Evolutionary conservation across 2,329 filamentous ascomycete genomes (phyloP).

Genomic region (Aspergillus pseudoglaucus): DNA sequence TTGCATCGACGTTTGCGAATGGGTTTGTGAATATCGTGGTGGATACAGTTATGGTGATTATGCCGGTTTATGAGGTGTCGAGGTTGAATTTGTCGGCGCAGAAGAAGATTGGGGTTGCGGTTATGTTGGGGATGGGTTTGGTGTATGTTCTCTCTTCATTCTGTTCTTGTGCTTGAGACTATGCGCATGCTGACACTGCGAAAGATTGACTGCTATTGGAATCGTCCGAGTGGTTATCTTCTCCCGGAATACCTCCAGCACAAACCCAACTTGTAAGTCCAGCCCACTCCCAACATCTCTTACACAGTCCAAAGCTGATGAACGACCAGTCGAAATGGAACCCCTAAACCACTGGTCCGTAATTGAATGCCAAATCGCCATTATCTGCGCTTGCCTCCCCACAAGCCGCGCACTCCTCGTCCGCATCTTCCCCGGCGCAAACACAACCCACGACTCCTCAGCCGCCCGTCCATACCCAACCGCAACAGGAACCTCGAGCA

Average conservation of each 20-base stretch:
- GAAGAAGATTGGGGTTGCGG: constrained; percentile 12
- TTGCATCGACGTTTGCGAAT: constrained; percentile 10
- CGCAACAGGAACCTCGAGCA: not conserved
- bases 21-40: constrained; percentile 16
- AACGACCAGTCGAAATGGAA: constrained; percentile 11
- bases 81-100: constrained; percentile 12
- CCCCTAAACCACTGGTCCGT: constrained; percentile 23
- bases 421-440: constrained; percentile 10
- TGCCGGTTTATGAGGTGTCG: constrained; percentile 15
- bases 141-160: constrained; percentile 5
- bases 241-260: constrained; percentile 17
- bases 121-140: constrained; percentile 15
- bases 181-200: no score
- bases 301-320: not conserved
- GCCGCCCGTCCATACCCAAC: not conserved
- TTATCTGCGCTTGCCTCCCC: constrained; percentile 22
- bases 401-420: constrained; percentile 17
- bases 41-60: constrained; percentile 13
- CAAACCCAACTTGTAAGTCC: constrained; percentile 8
- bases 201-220: not conserved
- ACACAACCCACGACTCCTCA: constrained; percentile 7
- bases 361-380: constrained; percentile 20
- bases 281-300: not conserved
- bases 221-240: constrained; percentile 19
- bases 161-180: not conserved